A percentile compares a stretch with the other conserved stretches of the same genome.
Conservation (phyloP, 495 filamentous ascomycete genomes). For the Aspergillus sclerotioniger region DNA sequence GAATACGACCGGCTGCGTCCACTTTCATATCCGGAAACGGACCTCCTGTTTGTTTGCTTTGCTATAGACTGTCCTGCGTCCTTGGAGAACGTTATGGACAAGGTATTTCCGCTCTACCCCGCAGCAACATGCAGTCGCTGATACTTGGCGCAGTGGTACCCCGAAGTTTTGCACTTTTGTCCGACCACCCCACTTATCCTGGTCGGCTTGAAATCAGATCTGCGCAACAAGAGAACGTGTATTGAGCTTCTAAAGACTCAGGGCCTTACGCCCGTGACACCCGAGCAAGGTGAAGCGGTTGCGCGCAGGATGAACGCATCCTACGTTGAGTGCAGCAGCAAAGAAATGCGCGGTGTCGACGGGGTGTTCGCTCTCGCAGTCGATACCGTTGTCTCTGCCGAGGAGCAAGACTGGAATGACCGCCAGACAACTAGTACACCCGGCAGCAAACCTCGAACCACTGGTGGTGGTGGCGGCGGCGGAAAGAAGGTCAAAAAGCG, state of each 20-base stretch:
- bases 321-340: constrained; percentile 97
- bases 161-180: constrained; percentile 98
- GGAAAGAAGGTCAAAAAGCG: constrained; percentile 62
- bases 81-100: constrained; percentile 97
- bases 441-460: constrained; percentile 29
- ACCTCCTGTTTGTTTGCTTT: constrained; percentile 97
- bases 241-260: constrained; percentile 98
- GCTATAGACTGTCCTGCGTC: constrained; percentile 98
- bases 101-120: constrained; percentile 56
- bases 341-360: constrained; percentile 93
- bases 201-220: constrained; percentile 92
- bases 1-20: constrained; percentile 96
- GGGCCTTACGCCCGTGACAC: constrained; percentile 89
- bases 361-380: constrained; percentile 92
- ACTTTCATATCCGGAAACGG: constrained; percentile 95
- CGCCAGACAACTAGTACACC: constrained; percentile 17
- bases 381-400: constrained; percentile 68
- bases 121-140: not conserved
- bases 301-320: constrained; percentile 88
- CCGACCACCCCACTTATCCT: constrained; percentile 94
- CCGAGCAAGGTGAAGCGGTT: constrained; percentile 82
- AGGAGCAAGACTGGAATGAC: constrained; percentile 38
- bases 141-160: constrained; percentile 74
- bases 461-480: constrained; percentile 25
- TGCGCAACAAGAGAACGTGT: constrained; percentile 89